Conservation (phyloP, 495 filamentous ascomycete species). For the Aspergillus panamensis region DNA sequence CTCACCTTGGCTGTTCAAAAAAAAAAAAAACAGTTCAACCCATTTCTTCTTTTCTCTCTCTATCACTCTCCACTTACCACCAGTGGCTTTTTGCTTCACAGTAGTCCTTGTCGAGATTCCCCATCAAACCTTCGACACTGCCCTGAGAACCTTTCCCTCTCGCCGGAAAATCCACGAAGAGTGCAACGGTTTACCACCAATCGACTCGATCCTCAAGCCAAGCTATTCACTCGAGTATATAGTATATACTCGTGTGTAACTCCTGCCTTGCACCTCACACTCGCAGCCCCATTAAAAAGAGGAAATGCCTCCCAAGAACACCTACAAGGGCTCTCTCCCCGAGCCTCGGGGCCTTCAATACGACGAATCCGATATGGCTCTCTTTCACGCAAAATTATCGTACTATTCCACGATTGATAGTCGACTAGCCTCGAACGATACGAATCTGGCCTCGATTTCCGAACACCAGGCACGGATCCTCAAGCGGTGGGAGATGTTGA, state of each 20-base stretch:
- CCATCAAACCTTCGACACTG: neutral
- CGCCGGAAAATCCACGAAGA: too few relatives aligned
- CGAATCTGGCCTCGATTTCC: conserved; percentile 37
- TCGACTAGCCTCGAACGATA: conserved; percentile 34
- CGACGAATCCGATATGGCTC: conserved; percentile 44
- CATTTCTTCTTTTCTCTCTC: neutral
- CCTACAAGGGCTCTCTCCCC: conserved; percentile 30
- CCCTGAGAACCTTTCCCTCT: neutral
- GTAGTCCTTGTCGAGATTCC: neutral
- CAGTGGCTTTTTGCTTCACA: neutral
- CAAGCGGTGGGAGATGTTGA: conserved; percentile 41
- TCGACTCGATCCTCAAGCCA: neutral
- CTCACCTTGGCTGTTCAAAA: neutral
- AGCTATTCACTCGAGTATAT: neutral
- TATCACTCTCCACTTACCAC: neutral
- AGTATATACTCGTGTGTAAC: neutral
- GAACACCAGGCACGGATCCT: conserved; percentile 38
- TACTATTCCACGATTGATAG: conserved; percentile 42
- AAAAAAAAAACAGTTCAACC: neutral
- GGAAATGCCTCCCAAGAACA: conserved; percentile 29
- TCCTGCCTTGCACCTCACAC: neutral
- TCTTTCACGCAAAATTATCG: conserved; percentile 39
- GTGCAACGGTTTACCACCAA: neutral
- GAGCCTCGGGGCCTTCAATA: conserved; percentile 41
- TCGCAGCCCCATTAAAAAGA: neutral